Evolutionary conservation across 2,329 filamentous ascomycete species (phyloP), one percentile per base, ranked within the genome.

Genomic region (Escovopsis sp.): DNA sequence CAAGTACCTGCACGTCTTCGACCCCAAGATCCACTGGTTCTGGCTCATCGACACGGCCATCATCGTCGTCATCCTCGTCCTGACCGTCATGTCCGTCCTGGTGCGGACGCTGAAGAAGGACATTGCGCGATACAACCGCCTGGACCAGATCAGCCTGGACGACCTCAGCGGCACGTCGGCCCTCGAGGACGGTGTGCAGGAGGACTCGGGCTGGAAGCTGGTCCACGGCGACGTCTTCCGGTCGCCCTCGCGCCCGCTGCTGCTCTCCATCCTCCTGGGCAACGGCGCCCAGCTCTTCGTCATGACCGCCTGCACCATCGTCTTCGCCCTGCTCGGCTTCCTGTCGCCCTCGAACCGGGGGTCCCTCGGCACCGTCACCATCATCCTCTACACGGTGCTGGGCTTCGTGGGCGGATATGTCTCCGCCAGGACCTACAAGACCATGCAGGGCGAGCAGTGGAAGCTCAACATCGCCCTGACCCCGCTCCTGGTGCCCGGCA

Each of bases 1-100:
- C 70, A 96, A 94, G 64, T 96, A 96, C 59, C 73, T 98, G 33
- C 89, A 96, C 56, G 89, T 98, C 28, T 93, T 88, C 57, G 88
- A 96, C 60, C 88, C 91, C 41, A 93, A 91, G 69, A 96, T 98
- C 53, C 91, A 98, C 62, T 98, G 91, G 91, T 94, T 96, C 68
- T 95, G 88, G 46, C 77, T 98, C 40, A 84, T 96, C 64, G 94
- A 94, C 63, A 95, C 88, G 33, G 85, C 91, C 40, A 80, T 96
- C 37, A 94, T 98, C 48, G 88, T 98, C 40, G 73, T 94, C 39
- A 91, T 96, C 63, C 70, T 96, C 35, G 80, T 89, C 33, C 76
- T 87, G 38, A 94, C 91, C 53, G 91, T 98, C 49, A 82, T 82
- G 62, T 94, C 88, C n/a, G 85, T 96, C 38, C 71, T 98, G 12